Evolutionary conservation across 139 green algal genomes (phyloP), one percentile per base, ranked within the genome.

Genomic region (Haematococcus sp.): DNA sequence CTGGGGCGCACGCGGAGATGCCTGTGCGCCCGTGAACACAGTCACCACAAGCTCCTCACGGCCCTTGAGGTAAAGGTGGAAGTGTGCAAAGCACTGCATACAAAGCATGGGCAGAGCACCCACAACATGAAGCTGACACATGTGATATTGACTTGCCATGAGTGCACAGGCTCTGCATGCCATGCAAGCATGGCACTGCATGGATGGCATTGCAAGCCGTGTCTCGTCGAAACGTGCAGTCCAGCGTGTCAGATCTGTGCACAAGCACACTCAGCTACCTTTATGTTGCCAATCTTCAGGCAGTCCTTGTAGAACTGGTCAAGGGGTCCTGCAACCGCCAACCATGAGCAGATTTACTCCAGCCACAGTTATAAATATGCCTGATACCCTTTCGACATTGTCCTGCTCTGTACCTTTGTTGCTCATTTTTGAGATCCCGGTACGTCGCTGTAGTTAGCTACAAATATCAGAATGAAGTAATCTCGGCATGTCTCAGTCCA

Each of bases 251-350:
- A n/a, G n/a, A n/a, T n/a, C n/a, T n/a, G n/a, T 61, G 54, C 54
- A 49, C 40, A 7, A 49, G 11, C 40, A 7, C 40, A 49, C 7
- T 13, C 54, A 61, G 4, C 54, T 33, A 83, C 85, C 82, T 87
- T 88, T 0, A 91, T 54, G 58, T 70, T 86, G 19, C 86, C 86
- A 2, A 91, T 22, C 0, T 76, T 67, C 40, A 91, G 51, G 55
- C 81, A 86, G 49, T 91, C 86, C 65, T 84, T 88, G 74, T 91
- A 91, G 49, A 91, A 91, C 52, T 77, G 54, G 59, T 91, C 86
- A 20, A 88, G 59, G 1, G 86, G 82, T 4, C 77, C 77, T 72
- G 46, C 27, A 71, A 3, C 3, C 20, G 35, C 17, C 22, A 30
- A 65, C n/a, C n/a, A n/a, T n/a, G n/a, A n/a, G n/a, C n/a, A n/a